Evolutionary conservation across 305 asterid genomes (phyloP).

Genomic region (Fraxinus ornus): DNA sequence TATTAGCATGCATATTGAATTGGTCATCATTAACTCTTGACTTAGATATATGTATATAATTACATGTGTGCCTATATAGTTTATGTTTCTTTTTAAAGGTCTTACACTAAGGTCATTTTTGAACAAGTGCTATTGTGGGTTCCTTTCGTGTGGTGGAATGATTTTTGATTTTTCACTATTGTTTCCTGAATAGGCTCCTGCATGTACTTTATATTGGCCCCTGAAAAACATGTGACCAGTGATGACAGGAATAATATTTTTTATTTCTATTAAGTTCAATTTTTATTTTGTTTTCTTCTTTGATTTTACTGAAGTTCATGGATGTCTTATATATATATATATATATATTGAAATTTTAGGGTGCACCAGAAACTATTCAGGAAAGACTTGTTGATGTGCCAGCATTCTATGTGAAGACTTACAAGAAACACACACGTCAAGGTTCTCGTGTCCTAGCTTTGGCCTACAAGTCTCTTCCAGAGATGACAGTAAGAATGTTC

Average conservation of each 20-base stretch:
- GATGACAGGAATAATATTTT: neutral
- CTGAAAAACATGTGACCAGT: conserved; percentile 1
- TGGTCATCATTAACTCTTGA: neutral
- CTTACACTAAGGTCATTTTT: neutral
- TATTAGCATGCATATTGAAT: neutral
- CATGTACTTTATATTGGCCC: conserved; percentile 12
- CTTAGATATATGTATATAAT: neutral
- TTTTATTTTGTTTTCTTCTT: neutral
- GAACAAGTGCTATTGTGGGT: neutral
- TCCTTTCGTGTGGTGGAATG: neutral
- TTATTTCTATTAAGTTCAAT: neutral
- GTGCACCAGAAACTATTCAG: conserved; percentile 98
- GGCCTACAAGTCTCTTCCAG: conserved; percentile 91
- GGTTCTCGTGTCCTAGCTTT: conserved; percentile 97
- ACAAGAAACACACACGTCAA: conserved; percentile 92
- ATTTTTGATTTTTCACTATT: neutral
- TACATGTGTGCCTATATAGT: neutral
- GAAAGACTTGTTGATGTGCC: conserved; percentile 91
- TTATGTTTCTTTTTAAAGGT: neutral
- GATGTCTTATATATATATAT: neutral
- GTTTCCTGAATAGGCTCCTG: neutral
- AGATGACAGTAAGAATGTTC: conserved; percentile 75
- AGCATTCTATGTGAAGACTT: conserved; percentile 59
- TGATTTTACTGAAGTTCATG: neutral
- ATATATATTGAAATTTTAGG: conserved; percentile 45